These are phyloP conservation scores for Simmondsia chinensis DNA, from an alignment of 148 eudicot genomes.

Conservation along the genomic window DNA sequence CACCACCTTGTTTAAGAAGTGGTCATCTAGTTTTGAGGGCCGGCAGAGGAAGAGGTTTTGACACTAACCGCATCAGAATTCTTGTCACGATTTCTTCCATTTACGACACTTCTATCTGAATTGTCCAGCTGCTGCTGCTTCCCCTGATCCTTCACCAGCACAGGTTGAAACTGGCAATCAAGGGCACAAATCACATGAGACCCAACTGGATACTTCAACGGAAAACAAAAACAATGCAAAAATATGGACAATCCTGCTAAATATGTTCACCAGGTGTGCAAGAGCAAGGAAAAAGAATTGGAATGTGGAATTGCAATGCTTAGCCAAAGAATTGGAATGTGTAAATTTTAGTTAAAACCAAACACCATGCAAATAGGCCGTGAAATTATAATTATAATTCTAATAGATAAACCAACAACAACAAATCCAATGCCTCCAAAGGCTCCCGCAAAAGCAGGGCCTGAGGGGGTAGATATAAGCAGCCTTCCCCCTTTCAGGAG, in stretches of 20 bases:
- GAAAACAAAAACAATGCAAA: too few species aligned
- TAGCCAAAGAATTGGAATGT: neutral
- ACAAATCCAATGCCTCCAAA: too few species aligned
- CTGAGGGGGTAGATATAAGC: too few species aligned
- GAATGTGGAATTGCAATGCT: neutral
- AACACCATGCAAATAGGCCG: too few species aligned
- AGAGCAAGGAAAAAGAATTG: too few species aligned
- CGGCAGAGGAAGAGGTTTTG: slow-evolving; percentile 27
- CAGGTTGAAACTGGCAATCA: slow-evolving; percentile 83
- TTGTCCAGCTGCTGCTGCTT: slow-evolving; percentile 26
- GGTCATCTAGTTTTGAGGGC: slow-evolving; percentile 3
- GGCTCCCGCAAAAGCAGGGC: too few species aligned
- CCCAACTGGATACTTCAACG: neutral
- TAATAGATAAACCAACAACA: too few species aligned
- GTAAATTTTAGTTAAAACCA: too few species aligned
- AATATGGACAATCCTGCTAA: too few species aligned
- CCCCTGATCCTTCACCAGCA: slow-evolving; percentile 71
- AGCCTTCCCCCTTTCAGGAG: too few species aligned
- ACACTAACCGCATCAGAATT: slow-evolving; percentile 20
- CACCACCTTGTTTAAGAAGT: too few species aligned
- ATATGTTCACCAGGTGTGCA: neutral
- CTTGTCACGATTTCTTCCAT: slow-evolving; percentile 21
- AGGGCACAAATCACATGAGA: neutral
- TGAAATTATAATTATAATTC: too few species aligned
- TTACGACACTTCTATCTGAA: slow-evolving; percentile 17